Percentiles rank a stretch among this genome's conserved stretches.
Evolutionary conservation across 306 rosid genomes (phyloP).

Genomic region (Vigna unguiculata): DNA sequence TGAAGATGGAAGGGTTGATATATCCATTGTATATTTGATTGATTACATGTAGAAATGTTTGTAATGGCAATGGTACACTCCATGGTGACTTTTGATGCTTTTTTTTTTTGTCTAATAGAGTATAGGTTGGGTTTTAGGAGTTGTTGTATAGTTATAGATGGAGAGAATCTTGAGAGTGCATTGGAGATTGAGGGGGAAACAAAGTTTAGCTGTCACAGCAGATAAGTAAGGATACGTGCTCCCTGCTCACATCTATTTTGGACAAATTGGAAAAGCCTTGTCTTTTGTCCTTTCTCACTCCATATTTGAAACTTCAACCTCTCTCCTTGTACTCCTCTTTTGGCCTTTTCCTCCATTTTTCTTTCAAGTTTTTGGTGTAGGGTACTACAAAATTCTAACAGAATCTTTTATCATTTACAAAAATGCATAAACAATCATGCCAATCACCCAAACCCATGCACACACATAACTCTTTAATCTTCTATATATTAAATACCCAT

Average conservation of each 20-base stretch:
- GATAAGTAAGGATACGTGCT: slow-evolving; percentile 6
- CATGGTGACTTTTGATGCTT: not conserved
- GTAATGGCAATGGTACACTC: not conserved
- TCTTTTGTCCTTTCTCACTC: slow-evolving; percentile 11
- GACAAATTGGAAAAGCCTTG: slow-evolving; percentile 8
- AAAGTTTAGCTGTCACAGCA: slow-evolving; percentile 6
- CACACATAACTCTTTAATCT: too few relatives aligned
- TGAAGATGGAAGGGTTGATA: not conserved
- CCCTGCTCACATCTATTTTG: not conserved
- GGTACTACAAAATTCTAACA: not conserved
- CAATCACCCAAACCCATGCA: not conserved
- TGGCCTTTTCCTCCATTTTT: not conserved
- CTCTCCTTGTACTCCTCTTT: not conserved
- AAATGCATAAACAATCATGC: slow-evolving; percentile 8
- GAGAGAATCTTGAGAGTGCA: slow-evolving; percentile 21
- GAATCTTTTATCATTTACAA: not conserved
- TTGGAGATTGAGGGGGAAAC: slow-evolving; percentile 18
- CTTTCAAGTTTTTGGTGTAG: not conserved
- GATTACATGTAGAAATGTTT: not conserved
- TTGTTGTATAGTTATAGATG: not conserved
- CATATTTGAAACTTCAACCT: not conserved
- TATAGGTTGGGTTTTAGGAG: not conserved
- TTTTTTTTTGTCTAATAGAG: too few relatives aligned
- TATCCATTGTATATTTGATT: not conserved
- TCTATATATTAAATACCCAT: too few relatives aligned